These are phyloP conservation scores for Globisporangium orthogonon DNA, from an alignment of 352 stramenopile genomes.

Conservation along the genomic window DNA sequence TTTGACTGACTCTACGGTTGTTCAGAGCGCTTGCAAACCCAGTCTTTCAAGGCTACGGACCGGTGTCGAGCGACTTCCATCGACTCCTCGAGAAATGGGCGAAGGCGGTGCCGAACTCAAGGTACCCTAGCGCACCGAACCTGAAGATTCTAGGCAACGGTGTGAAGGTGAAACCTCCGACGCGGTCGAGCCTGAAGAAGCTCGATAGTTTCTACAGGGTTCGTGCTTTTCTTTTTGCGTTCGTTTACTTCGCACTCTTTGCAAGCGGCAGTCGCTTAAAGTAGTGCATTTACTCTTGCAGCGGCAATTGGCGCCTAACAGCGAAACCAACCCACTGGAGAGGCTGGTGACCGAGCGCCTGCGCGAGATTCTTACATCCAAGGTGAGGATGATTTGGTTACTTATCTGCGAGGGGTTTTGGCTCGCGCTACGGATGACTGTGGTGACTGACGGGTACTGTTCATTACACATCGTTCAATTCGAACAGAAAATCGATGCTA, in stretches of 20 bases:
- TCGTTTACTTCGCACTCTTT: neutral
- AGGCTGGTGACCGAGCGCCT: constrained; percentile 35
- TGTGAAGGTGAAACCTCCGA: constrained; percentile 34
- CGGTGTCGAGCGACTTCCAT: constrained; percentile 47
- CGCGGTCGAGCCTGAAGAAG: constrained; percentile 46
- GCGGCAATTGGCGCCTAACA: constrained; percentile 23
- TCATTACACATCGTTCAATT: neutral
- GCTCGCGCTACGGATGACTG: too few species aligned
- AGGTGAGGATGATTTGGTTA: constrained; percentile 18
- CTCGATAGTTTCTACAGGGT: constrained; percentile 66
- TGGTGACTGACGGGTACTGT: neutral
- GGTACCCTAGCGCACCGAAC: constrained; percentile 24
- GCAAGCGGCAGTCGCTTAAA: neutral
- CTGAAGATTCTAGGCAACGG: constrained; percentile 46
- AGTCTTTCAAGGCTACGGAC: constrained; percentile 46
- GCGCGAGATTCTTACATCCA: constrained; percentile 33
- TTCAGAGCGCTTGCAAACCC: constrained; percentile 49
- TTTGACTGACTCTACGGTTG: neutral
- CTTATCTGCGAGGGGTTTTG: neutral
- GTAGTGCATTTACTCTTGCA: constrained; percentile 1
- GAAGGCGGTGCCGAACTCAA: constrained; percentile 19
- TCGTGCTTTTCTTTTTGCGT: constrained; percentile 1
- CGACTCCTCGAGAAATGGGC: constrained; percentile 71
- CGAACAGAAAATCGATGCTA: constrained; percentile 7
- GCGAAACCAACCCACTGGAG: constrained; percentile 25